Evolutionary conservation across 1,284 basidiomycete species (phyloP).

Genomic region (Athelia sp.): DNA sequence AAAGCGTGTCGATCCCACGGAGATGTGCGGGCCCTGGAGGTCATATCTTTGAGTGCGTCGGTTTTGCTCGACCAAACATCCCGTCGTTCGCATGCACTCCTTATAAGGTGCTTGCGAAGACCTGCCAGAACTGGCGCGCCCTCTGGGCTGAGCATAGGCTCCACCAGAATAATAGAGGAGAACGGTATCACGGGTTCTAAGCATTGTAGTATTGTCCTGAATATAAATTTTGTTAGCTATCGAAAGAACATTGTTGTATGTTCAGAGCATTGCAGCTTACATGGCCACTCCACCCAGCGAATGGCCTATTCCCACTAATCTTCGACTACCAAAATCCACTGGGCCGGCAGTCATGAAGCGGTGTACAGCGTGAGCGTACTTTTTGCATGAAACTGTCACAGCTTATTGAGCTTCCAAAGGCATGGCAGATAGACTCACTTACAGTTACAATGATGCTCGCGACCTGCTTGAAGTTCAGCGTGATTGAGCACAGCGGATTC

Average conservation of each 20-base stretch:
- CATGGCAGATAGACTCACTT: constrained; percentile 14
- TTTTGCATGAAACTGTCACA: constrained; percentile 50
- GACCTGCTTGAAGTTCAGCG: constrained; percentile 27
- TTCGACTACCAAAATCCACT: constrained; percentile 41
- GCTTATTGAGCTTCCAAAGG: constrained; percentile 2
- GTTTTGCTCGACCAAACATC: constrained; percentile 43
- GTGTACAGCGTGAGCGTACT: constrained; percentile 49
- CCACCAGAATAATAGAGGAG: constrained; percentile 44
- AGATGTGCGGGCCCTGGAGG: constrained; percentile 22
- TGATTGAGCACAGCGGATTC: constrained; percentile 39
- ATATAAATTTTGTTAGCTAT: constrained; percentile 7
- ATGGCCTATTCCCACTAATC: constrained; percentile 55
- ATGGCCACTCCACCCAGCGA: constrained; percentile 59
- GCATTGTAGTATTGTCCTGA: constrained; percentile 45
- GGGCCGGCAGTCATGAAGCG: constrained; percentile 42
- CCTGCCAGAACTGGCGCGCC: constrained; percentile 34
- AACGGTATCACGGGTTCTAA: constrained; percentile 38
- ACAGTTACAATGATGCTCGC: constrained; percentile 38
- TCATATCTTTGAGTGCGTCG: constrained; percentile 32
- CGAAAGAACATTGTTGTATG: constrained; percentile 2
- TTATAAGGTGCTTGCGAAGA: constrained; percentile 36
- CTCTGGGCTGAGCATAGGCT: constrained; percentile 49
- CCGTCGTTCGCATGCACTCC: constrained; percentile 37
- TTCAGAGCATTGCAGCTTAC: constrained; percentile 26
- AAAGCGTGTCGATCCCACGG: constrained; percentile 46